Evolutionary conservation across 2,329 filamentous ascomycete species (phyloP).

Genomic region (Ophiocordyceps camponoti-floridani): DNA sequence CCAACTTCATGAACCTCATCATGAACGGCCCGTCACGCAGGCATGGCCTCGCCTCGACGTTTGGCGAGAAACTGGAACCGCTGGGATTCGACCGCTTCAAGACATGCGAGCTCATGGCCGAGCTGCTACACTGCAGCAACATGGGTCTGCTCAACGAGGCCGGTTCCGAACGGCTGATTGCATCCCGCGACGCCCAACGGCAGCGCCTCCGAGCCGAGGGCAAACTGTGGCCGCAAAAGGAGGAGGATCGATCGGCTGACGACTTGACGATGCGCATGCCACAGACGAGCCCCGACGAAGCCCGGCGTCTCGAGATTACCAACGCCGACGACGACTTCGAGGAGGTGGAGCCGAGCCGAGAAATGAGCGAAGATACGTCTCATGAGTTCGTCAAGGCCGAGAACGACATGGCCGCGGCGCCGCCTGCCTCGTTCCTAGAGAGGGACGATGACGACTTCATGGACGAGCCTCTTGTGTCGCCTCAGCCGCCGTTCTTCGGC

Average conservation of each 20-base stretch:
- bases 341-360: constrained; percentile 55
- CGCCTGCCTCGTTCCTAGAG: constrained; percentile 13
- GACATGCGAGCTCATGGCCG: constrained; percentile 96
- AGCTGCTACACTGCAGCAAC: constrained; percentile 92
- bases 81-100: constrained; percentile 97
- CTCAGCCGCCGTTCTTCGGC: constrained; percentile 41
- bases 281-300: constrained; percentile 35
- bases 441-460: constrained; percentile 59
- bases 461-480: constrained; percentile 58
- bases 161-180: constrained; percentile 77
- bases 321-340: constrained; percentile 87
- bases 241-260: constrained; percentile 28
- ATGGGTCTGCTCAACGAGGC: constrained; percentile 91
- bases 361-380: constrained; percentile 55
- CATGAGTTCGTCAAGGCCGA: constrained; percentile 48
- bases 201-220: constrained; percentile 64
- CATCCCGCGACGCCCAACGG: constrained; percentile 60
- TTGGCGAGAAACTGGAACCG: constrained; percentile 79
- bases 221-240: constrained; percentile 33
- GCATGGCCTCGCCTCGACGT: constrained; percentile 66
- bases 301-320: constrained; percentile 57
- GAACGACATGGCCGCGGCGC: constrained; percentile 25
- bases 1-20: constrained; percentile 84
- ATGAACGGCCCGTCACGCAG: constrained; percentile 59
- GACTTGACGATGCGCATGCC: constrained; percentile 41